Conservation (phyloP, 1,139 yeast genomes). For the Nematodospora anomalae region DNA sequence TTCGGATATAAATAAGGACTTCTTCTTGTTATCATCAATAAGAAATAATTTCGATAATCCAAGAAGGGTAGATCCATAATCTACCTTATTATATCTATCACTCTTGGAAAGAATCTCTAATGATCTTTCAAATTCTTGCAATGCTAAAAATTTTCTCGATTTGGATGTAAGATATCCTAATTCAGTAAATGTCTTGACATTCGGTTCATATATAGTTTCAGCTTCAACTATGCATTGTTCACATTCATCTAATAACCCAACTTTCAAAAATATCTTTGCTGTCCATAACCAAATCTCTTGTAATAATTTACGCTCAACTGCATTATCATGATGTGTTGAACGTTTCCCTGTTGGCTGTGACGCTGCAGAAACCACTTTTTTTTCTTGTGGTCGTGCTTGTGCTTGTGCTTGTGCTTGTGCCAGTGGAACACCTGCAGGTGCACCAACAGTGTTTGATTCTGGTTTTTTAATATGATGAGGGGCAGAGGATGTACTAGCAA, state of each 20-base stretch:
- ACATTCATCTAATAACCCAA: constrained; percentile 58
- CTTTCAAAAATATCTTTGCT: constrained; percentile 61
- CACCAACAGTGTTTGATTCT: constrained; percentile 5
- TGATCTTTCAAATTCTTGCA: constrained; percentile 69
- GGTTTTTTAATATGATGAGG: constrained; percentile 8
- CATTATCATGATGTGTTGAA: constrained; percentile 8
- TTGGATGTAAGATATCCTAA: constrained; percentile 52
- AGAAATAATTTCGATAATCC: constrained; percentile 65
- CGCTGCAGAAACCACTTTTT: constrained; percentile 3
- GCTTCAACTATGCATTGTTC: constrained; percentile 77
- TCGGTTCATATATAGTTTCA: constrained; percentile 51
- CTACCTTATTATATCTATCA: constrained; percentile 26
- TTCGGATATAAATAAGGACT: constrained; percentile 39
- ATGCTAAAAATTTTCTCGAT: constrained; percentile 47
- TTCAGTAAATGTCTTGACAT: constrained; percentile 52
- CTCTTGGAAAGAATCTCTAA: constrained; percentile 41
- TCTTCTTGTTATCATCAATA: constrained; percentile 34
- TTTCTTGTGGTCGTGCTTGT: not conserved
- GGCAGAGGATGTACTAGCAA: not conserved
- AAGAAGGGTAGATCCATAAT: constrained; percentile 58
- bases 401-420: constrained; percentile 1
- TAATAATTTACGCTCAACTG: constrained; percentile 36
- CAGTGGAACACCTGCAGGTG: constrained; percentile 1
- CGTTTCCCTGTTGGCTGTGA: not conserved
- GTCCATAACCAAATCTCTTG: constrained; percentile 78